Evolutionary conservation across 1,284 basidiomycete genomes (phyloP).

Genomic region (Apiotrichum porosum): DNA sequence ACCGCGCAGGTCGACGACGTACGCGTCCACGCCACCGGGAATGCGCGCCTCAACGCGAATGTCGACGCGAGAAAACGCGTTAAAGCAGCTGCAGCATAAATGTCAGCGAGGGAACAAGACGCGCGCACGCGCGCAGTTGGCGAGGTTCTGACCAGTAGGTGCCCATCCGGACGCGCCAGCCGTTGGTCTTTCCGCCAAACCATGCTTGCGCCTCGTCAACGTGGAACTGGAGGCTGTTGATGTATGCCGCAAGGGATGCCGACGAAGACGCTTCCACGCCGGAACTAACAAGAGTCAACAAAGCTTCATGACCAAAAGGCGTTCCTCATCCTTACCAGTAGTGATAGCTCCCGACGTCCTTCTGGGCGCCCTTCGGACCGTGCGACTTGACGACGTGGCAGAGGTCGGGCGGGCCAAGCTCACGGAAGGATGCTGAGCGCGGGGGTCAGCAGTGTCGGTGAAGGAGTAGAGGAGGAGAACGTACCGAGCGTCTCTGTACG

Average conservation of each 20-base stretch:
- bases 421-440: constrained; percentile 58
- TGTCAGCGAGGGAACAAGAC: no score
- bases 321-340: no score
- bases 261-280: constrained; percentile 97
- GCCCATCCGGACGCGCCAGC: constrained; percentile 91
- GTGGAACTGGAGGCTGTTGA: constrained; percentile 93
- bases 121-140: no score
- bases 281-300: constrained; percentile 55
- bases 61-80: constrained; percentile 95
- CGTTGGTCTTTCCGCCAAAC: constrained; percentile 71
- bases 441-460: not conserved
- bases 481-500: constrained; percentile 86
- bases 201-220: constrained; percentile 88
- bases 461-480: constrained; percentile 39
- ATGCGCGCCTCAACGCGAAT: constrained; percentile 97
- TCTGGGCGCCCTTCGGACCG: constrained; percentile 66
- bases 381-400: constrained; percentile 93
- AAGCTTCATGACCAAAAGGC: constrained; percentile 1
- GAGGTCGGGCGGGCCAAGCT: constrained; percentile 94
- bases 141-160: constrained; percentile 92
- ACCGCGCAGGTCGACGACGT: constrained; percentile 88
- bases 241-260: constrained; percentile 93
- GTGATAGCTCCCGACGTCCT: constrained; percentile 91
- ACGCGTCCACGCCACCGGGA: constrained; percentile 92
- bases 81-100: constrained; percentile 83